phyloP scores from a whole-genome alignment of 495 filamentous ascomycete genomes.

The Penicillium paradoxum region DNA sequence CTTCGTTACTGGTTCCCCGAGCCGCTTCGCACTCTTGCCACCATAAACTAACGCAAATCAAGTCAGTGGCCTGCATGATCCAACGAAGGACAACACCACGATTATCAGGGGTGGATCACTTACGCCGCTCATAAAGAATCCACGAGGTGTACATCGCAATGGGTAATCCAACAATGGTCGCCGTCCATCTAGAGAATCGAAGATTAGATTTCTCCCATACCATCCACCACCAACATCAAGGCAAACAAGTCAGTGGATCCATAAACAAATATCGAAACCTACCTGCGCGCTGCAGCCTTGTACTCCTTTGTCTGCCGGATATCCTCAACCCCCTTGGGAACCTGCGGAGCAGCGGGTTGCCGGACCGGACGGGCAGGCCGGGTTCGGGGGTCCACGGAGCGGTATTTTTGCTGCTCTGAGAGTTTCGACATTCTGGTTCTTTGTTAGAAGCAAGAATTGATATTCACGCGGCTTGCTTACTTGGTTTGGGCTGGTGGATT shows the following conservation, averaged over 20 bases:
- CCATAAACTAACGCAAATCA: constrained; percentile 15
- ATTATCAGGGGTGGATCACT: background rate
- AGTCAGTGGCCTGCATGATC: background rate
- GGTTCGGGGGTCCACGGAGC: constrained; percentile 3
- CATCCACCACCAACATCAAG: background rate
- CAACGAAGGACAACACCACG: background rate
- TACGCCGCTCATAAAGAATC: constrained; percentile 24
- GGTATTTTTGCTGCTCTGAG: constrained; percentile 2
- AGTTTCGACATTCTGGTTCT: background rate
- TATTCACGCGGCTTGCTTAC: background rate
- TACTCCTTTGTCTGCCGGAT: constrained; percentile 29
- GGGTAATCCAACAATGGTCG: constrained; percentile 49
- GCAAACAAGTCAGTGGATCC: background rate
- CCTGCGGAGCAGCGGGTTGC: background rate
- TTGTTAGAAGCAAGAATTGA: background rate
- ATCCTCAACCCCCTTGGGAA: constrained; percentile 12
- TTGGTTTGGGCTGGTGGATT: background rate
- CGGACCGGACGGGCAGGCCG: constrained; percentile 9
- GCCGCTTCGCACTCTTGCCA: constrained; percentile 12
- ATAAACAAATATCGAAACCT: background rate
- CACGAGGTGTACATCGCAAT: constrained; percentile 42
- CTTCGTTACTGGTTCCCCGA: background rate
- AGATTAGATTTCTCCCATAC: background rate
- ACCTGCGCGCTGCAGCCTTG: constrained; percentile 26
- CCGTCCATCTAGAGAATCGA: constrained; percentile 41